phyloP scores from a whole-genome alignment of 2,329 filamentous ascomycete genomes.

The Clarireedia homoeocarpa region DNA sequence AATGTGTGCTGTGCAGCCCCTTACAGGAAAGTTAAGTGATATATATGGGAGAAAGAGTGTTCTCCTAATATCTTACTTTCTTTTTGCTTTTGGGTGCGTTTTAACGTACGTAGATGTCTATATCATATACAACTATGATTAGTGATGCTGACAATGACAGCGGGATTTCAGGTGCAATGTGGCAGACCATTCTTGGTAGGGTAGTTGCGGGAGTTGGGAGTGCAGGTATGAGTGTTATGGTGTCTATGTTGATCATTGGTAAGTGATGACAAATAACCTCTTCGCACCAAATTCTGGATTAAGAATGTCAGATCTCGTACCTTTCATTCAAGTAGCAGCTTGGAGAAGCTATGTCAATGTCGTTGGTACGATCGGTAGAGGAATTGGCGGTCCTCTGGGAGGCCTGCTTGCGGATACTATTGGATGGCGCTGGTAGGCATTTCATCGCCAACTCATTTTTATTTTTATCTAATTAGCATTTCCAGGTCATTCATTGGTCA shows the following conservation, averaged over 20 bases:
- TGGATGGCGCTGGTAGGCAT: conserved; percentile 61
- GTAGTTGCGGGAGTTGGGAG: conserved; percentile 51
- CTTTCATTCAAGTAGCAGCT: conserved; percentile 39
- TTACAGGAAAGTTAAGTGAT: conserved; percentile 63
- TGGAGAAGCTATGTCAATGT: conserved; percentile 72
- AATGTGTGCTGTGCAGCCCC: conserved; percentile 65
- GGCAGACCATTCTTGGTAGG: conserved; percentile 57
- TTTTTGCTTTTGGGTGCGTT: conserved; percentile 57
- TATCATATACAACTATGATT: background rate
- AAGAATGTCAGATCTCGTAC: background rate
- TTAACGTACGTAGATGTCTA: background rate
- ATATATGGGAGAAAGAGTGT: conserved; percentile 33
- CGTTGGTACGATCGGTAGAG: conserved; percentile 60
- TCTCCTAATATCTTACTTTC: conserved; percentile 35
- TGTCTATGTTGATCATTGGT: conserved; percentile 7
- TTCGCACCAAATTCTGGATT: background rate
- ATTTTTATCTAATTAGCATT: background rate
- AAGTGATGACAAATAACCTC: background rate
- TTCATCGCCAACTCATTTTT: background rate
- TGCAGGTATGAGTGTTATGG: conserved; percentile 50
- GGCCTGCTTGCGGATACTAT: conserved; percentile 65
- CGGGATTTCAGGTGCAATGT: conserved; percentile 59
- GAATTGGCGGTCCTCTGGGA: conserved; percentile 61
- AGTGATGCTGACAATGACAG: conserved; percentile 29
- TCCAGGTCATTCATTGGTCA: conserved; percentile 63